Base-by-base conservation (phyloP, 768 basidiomycete species). In the Naematelia aurantialba region DNA sequence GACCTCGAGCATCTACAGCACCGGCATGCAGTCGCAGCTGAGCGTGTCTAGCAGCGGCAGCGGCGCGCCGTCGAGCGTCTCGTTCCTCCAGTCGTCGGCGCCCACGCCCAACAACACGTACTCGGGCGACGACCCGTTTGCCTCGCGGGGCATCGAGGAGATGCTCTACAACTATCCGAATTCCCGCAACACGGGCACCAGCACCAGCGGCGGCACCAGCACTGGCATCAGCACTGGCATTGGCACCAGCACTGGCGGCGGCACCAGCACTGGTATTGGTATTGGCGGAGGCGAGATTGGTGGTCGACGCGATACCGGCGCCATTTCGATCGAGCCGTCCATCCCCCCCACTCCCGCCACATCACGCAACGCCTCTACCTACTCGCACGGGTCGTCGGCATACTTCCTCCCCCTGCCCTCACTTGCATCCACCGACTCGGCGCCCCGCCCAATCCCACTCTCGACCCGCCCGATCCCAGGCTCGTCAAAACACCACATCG, bases 401-500 rank as follows among this genome's bases (percentile, higher is more conserved):
- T 26, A 47, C 21, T 21, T 47, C 8, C 46, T 47, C 46, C 46
- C 19, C 8, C 21, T 47, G 21, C 25, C n/a, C 8, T 8, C n/a
- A 19, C 25, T 21, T 26, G 8, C 21, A 21, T 50, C 27, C 4
- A 5, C 26, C 19, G 48, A 27, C 19, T 27, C 22, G 24, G 4
- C 45, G 14, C 24, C 45, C 14, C 19, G 26, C 24, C 48, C 48
- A 3, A 58, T 72, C 4, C 70, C 70, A 2, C 19, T 54, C 21
- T 72, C 70, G 1, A 58, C 31, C 19, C 44, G 66, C 56, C 68
- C 70, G 12, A 61, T 72, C 21, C 70, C 70, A 0, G 60, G 50
- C 10, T 66, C 68, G 3, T 60, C 59, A 14, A 19, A 26, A 27
- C 24, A 4, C 30, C 12, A 10, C 29, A 31, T 14, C 25, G 13